Evolutionary conservation across 768 basidiomycete species (phyloP), one percentile per base, ranked within the genome.

Genomic region (Boletus tomentosulus): DNA sequence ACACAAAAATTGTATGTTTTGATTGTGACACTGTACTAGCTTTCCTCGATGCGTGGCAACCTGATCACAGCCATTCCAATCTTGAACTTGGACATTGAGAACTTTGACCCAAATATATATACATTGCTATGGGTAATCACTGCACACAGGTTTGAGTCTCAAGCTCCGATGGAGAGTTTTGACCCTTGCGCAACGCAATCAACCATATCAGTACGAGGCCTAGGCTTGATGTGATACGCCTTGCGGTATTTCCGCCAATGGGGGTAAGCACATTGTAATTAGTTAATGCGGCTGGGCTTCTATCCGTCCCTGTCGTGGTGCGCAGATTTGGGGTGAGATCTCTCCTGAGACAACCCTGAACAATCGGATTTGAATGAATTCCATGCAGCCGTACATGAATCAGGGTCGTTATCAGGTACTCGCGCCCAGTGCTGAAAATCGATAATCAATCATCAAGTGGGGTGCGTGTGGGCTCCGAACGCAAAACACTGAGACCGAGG

Each of bases 351-450:
- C 46, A 35, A 33, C 60, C 64, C 65, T 65, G 64, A 57, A 45
- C 37, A 59, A 54, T 56, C 62, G 49, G 57, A 24, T 27, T 44
- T 13, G 55, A 63, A 64, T 64, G 63, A 64, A 66, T 42, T 43
- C 45, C 59, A 57, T 53, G 45, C 51, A 48, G 8, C 10, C 16
- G 28, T 44, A 48, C 56, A 62, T 67, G 57, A 62, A 57, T 60
- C 65, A 66, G 65, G 66, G 66, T 60, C 66, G 50, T 24, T 19
- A 19, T 57, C 66, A 57, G 63, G 60, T 58, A 62, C 63, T 33
- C 12, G 1, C 3, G 31, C 31, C 11, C 31, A 28, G 25, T 16
- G 39, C 27, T 24, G 37, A 56, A 56, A 56, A 65, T 66, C 55
- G 54, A 44, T 28, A 35, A 65, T 62, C 58, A 55, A 39, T 39